Conservation (phyloP, 139 green algal species). For the Limnomonas spitsbergensis region DNA sequence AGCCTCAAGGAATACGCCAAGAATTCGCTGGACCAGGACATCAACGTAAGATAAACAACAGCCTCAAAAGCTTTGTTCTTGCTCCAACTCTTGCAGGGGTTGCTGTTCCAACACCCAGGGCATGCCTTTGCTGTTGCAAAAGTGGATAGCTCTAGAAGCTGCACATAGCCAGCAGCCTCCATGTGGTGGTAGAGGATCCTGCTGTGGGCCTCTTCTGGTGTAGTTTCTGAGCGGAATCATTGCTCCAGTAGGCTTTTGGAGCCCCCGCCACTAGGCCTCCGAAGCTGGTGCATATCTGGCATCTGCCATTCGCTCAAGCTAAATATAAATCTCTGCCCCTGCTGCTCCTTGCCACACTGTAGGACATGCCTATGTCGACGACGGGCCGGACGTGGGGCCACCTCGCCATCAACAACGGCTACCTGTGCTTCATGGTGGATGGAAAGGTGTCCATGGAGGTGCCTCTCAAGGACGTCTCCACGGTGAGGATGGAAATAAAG, state of each 20-base stretch:
- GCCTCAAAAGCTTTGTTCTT: not conserved
- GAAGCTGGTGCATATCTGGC: too few relatives aligned
- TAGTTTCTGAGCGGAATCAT: too few relatives aligned
- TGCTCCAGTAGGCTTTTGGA: too few relatives aligned
- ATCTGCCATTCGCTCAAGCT: too few relatives aligned
- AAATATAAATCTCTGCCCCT: too few relatives aligned
- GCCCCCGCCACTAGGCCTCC: too few relatives aligned
- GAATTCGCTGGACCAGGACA: slow-evolving; percentile 14
- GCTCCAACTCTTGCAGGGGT: too few relatives aligned
- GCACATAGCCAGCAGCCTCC: too few relatives aligned
- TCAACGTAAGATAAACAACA: not conserved
- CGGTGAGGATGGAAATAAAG: not conserved
- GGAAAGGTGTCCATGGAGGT: slow-evolving; percentile 77
- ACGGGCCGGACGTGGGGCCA: slow-evolving; percentile 76
- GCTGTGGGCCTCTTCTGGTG: not conserved
- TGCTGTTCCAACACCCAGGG: too few relatives aligned
- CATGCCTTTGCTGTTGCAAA: too few relatives aligned
- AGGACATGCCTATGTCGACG: slow-evolving; percentile 39
- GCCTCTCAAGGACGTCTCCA: slow-evolving; percentile 74
- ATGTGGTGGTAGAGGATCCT: not conserved
- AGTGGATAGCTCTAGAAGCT: too few relatives aligned
- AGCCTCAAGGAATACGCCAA: slow-evolving; percentile 28
- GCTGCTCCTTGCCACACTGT: not conserved
- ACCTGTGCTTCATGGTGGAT: slow-evolving; percentile 76
- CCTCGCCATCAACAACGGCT: slow-evolving; percentile 54